Base-by-base conservation (phyloP, 2,329 filamentous ascomycete species). In the Stemphylium lycopersici region DNA sequence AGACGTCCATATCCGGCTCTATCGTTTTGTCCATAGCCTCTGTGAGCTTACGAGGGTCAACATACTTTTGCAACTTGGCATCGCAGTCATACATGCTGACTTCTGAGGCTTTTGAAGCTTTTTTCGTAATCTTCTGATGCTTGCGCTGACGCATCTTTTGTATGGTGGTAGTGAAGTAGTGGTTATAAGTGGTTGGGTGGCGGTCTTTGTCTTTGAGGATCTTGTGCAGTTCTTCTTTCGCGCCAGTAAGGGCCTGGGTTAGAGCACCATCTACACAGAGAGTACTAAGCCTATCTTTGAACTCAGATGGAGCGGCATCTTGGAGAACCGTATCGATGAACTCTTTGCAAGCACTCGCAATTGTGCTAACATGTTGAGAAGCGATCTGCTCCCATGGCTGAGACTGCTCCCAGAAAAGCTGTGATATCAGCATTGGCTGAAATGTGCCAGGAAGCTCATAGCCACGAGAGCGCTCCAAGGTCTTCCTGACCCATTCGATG, bases 351-450 rank as follows among this genome's bases (percentile, higher is more conserved):
- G 0, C 66, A 61, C 0, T 59, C 32, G 73, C 68, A 31, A 82
- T 68, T 0, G 54, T 68, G 3, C 70, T 57, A 34, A 80, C 70
- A 48, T 80, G 78, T 0, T 56, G 38, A 3, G 38, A 49, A 2
- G 71, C 75, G 3, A 82, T 77, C 0, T 51, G 26, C 37, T 78
- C 68, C 87, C 85, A 90, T 0, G 80, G 81, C 6, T 61, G 49
- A 0, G 80, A 85, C 52, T 89, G 85, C 40, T 87, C 80, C 16
- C 74, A 73, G 64, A 90, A 90, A 0, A 90, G 67, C 18, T 87
- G 81, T 0, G 76, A 74, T 0, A 89, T 78, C 8, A 89, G 73
- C 48, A 84, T 66, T 0, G 86, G 81, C 55, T 87, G 87, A 68
- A 85, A 88, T 0, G 77, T 84, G 0, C 86, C 84, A 0, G 84